Evolutionary conservation across 805 yeast species (phyloP), one percentile per base, ranked within the genome.

Genomic region (Diddensiella caesifluorescens): DNA sequence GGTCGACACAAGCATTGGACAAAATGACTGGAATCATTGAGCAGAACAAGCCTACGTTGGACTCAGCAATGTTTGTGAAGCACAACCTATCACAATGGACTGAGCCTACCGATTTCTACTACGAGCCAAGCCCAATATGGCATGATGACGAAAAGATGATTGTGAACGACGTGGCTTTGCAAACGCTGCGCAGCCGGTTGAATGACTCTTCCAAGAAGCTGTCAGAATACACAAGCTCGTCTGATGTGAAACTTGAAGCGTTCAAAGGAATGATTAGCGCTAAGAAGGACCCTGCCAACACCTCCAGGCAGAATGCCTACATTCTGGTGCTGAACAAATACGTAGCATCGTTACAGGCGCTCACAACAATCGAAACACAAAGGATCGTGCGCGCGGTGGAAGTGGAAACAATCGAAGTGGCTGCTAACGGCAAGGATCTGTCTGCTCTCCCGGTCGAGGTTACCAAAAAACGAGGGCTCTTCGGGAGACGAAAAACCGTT

Each of bases 51-150:
- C 89, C 94, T 1, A 67, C 65, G 31, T 65, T 87, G 38, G 96
- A 88, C 62, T 76, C 89, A 0, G 80, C 85, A 25, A 90, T 92
- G 97, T 92, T 80, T 62, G 79, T 88, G 42, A 88, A 88, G 56
- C 99, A 92, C 64, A 92, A 92, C 60, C 48, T 73, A 20, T 52
- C 56, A 25, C 68, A 68, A 12, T 92, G 96, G 97, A 70, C 70
- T 34, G 97, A 88, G 53, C 97, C 97, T 1, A 68, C 67, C 4
- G 97, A 90, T 64, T 86, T 83, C 57, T 71, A 77, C 50, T 92
- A 83, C 55, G 74, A 84, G 48, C 96, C 97, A 1, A 80, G 95
- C 20, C 80, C 88, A 22, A 81, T 92, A 31, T 92, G 98, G 98
- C 97, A 90, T 63, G 98, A 92, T 56, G 97, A 92, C 62, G 95